These are phyloP conservation scores for Leucocoprinus birnbaumii DNA, from an alignment of 768 basidiomycete genomes.

Conservation along the genomic window DNA sequence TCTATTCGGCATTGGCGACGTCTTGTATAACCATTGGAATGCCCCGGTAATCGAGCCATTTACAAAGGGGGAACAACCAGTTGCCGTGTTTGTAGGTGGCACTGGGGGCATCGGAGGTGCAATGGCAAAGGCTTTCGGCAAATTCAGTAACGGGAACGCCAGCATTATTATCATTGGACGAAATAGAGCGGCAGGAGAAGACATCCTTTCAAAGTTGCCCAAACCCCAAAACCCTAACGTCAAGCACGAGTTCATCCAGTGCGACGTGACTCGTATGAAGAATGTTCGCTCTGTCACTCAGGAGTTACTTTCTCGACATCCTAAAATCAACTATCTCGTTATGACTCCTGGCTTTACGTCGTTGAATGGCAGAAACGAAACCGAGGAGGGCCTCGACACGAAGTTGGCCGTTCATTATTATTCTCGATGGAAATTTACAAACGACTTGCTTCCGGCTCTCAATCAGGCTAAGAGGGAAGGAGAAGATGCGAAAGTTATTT, in stretches of 20 bases:
- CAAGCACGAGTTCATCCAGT: conserved; percentile 40
- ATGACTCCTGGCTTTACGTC: conserved; percentile 41
- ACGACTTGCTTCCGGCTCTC: too few species aligned
- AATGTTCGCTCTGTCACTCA: conserved; percentile 32
- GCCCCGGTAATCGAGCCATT: too few species aligned
- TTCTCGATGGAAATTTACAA: too few species aligned
- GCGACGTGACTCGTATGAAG: conserved; percentile 43
- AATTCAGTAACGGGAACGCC: conserved; percentile 38
- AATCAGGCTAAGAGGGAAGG: conserved; percentile 37
- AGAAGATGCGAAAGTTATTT: conserved; percentile 48
- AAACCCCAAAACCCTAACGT: conserved; percentile 19
- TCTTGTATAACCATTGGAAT: too few species aligned
- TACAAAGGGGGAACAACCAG: too few species aligned
- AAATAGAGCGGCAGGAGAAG: conserved; percentile 43
- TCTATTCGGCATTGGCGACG: too few species aligned
- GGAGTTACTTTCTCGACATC: conserved; percentile 28
- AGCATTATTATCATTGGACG: conserved; percentile 49
- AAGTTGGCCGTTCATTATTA: too few species aligned
- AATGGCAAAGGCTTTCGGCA: conserved; percentile 40
- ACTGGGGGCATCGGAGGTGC: conserved; percentile 41
- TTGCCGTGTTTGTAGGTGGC: too few species aligned
- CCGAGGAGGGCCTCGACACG: too few species aligned
- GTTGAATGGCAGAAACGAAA: conserved; percentile 32
- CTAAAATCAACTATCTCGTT: conserved; percentile 50
- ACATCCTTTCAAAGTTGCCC: conserved; percentile 36